Percentiles rank a stretch among this genome's conserved stretches.
These are phyloP conservation scores for Bruguiera sexangula DNA, from an alignment of 345 rosid species.

Conservation along the genomic window DNA sequence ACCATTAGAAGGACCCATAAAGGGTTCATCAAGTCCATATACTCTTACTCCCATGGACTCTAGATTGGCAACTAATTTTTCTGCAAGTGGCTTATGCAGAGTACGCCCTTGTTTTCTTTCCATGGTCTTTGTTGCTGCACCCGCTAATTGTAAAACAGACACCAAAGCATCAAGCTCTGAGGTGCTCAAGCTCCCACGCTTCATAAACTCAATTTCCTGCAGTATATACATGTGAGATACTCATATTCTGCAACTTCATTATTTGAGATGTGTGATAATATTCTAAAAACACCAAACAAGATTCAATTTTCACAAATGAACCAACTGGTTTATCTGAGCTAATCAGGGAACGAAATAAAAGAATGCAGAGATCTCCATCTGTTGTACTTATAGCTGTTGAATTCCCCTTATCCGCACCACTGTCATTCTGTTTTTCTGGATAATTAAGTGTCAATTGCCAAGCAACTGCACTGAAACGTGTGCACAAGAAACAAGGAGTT, in stretches of 20 bases:
- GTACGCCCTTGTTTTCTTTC: conserved; percentile 42
- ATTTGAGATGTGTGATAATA: not conserved
- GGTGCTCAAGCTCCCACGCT: conserved; percentile 66
- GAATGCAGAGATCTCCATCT: conserved; percentile 66
- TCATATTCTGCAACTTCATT: not conserved
- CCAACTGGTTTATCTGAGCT: conserved; percentile 72
- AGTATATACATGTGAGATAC: not conserved
- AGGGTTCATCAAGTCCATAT: conserved; percentile 65
- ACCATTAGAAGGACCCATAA: conserved; percentile 27
- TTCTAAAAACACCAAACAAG: not conserved
- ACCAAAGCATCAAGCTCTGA: conserved; percentile 86
- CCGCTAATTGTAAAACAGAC: conserved; percentile 63
- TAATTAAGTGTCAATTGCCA: conserved; percentile 78
- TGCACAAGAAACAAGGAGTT: conserved; percentile 5
- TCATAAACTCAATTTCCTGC: conserved; percentile 92
- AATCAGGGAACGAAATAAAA: conserved; percentile 69
- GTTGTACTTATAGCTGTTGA: conserved; percentile 15
- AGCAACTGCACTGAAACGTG: conserved; percentile 68
- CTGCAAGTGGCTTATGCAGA: conserved; percentile 35
- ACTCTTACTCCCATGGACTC: conserved; percentile 83
- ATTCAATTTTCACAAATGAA: conserved; percentile 15
- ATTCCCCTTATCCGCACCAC: conserved; percentile 27
- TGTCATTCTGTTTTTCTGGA: conserved; percentile 46
- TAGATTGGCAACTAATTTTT: conserved; percentile 53
- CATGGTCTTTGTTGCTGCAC: conserved; percentile 38